Evolutionary conservation across 192 early-diverging fungal species (phyloP).

Genomic region (Rhizophagus sp.): DNA sequence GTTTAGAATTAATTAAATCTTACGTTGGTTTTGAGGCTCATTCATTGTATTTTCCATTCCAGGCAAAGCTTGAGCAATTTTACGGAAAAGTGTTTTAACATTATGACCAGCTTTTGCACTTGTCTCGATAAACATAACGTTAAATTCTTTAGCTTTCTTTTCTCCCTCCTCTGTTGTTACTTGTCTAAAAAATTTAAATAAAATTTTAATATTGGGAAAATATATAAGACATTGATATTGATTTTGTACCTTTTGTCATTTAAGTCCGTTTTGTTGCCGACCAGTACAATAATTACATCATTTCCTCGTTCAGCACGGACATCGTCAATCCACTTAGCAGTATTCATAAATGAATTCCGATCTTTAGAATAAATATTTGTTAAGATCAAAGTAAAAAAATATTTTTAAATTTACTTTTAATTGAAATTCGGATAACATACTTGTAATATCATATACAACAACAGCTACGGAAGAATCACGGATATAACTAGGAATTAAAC

Average conservation of each 20-base stretch:
- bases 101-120: slow-evolving; percentile 98
- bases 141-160: slow-evolving; percentile 94
- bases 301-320: slow-evolving; percentile 97
- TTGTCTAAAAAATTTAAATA: slow-evolving; percentile 54
- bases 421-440: slow-evolving; percentile 47
- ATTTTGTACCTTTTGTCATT: slow-evolving; percentile 79
- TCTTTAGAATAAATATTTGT: slow-evolving; percentile 47
- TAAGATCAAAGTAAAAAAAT: background rate
- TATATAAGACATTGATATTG: background rate
- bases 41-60: slow-evolving; percentile 74
- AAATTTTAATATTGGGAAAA: background rate
- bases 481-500: slow-evolving; percentile 97
- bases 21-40: slow-evolving; percentile 46
- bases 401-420: background rate
- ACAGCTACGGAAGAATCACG: slow-evolving; percentile 97
- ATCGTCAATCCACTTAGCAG: slow-evolving; percentile 98
- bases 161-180: slow-evolving; percentile 98
- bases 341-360: slow-evolving; percentile 95
- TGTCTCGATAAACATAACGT: slow-evolving; percentile 99
- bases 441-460: slow-evolving; percentile 97
- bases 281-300: slow-evolving; percentile 97
- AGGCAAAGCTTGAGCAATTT: slow-evolving; percentile 90
- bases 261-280: slow-evolving; percentile 99
- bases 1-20: background rate
- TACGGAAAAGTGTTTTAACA: slow-evolving; percentile 96